A percentile compares a stretch with the other conserved stretches of the same genome.
Evolutionary conservation across 2,329 filamentous ascomycete species (phyloP).

Genomic region (Ophiocordyceps sinensis): DNA sequence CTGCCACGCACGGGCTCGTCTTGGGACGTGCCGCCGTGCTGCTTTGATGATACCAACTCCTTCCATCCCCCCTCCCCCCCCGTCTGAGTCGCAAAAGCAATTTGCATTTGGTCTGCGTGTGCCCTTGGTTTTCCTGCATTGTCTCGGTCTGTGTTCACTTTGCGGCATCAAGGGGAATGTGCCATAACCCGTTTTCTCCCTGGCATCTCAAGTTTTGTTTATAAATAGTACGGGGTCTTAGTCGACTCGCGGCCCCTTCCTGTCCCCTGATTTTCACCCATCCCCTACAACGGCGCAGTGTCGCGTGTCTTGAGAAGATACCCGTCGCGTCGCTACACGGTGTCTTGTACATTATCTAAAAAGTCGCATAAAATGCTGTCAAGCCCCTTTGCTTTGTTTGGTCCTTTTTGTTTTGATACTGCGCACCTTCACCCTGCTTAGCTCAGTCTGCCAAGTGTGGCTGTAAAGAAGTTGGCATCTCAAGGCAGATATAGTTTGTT

Average conservation of each 20-base stretch:
- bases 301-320: conserved; percentile 1
- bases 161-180: background rate
- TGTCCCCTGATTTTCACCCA: background rate
- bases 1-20: conserved; percentile 4
- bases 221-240: conserved; percentile 13
- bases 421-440: conserved; percentile 18
- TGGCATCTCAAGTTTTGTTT: conserved; percentile 6
- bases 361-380: conserved; percentile 27
- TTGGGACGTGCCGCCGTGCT: conserved; percentile 4
- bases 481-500: conserved; percentile 10
- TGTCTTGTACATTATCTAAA: conserved; percentile 42
- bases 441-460: conserved; percentile 18
- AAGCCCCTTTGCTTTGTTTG: conserved; percentile 16
- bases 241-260: conserved; percentile 7
- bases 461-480: conserved; percentile 15
- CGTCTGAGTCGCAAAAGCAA: conserved; percentile 6
- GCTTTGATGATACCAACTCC: conserved; percentile 22
- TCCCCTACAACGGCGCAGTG: background rate
- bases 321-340: conserved; percentile 1
- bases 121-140: conserved; percentile 7
- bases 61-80: conserved; percentile 4
- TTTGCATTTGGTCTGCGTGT: conserved; percentile 5
- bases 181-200: conserved; percentile 1
- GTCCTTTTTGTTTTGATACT: conserved; percentile 9
- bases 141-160: conserved; percentile 6